Evolutionary conservation across 805 yeast genomes (phyloP).

Genomic region (Spencermartinsiella europaea): DNA sequence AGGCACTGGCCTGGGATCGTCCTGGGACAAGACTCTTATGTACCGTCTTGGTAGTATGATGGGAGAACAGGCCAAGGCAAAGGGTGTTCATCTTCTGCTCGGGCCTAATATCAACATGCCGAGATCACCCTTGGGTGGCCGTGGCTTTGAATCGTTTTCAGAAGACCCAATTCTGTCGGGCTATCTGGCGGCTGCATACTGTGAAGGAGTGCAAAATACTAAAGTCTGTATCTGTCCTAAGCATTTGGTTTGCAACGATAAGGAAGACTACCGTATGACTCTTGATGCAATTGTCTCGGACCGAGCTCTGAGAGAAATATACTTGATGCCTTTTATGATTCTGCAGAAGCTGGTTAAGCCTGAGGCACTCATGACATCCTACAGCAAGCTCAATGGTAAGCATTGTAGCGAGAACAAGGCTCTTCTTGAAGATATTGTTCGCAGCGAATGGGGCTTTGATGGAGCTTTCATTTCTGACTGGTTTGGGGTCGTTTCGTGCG

Average conservation of each 20-base stretch:
- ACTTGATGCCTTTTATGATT: conserved; percentile 59
- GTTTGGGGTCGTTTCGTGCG: conserved; percentile 59
- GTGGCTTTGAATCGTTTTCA: conserved; percentile 62
- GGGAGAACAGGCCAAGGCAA: conserved; percentile 46
- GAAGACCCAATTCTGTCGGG: conserved; percentile 57
- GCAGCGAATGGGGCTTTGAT: conserved; percentile 59
- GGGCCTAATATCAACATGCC: conserved; percentile 57
- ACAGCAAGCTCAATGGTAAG: conserved; percentile 50
- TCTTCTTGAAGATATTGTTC: conserved; percentile 48
- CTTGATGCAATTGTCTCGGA: conserved; percentile 56
- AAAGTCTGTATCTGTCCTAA: conserved; percentile 54
- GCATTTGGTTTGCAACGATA: conserved; percentile 58
- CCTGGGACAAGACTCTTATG: conserved; percentile 50
- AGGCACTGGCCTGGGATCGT: conserved; percentile 53
- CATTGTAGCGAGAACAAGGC: conserved; percentile 57
- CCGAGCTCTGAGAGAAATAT: conserved; percentile 55
- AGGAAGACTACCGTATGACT: conserved; percentile 53
- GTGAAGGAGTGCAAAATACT: conserved; percentile 52
- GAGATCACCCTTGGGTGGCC: conserved; percentile 57
- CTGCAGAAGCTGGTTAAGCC: conserved; percentile 59
- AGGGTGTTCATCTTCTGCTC: conserved; percentile 51
- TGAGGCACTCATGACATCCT: conserved; percentile 54
- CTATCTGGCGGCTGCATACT: conserved; percentile 47
- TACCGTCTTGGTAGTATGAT: conserved; percentile 51
- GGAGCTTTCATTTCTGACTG: conserved; percentile 62